Conservation (phyloP, 306 rosid species). For the Rosa rugosa region DNA sequence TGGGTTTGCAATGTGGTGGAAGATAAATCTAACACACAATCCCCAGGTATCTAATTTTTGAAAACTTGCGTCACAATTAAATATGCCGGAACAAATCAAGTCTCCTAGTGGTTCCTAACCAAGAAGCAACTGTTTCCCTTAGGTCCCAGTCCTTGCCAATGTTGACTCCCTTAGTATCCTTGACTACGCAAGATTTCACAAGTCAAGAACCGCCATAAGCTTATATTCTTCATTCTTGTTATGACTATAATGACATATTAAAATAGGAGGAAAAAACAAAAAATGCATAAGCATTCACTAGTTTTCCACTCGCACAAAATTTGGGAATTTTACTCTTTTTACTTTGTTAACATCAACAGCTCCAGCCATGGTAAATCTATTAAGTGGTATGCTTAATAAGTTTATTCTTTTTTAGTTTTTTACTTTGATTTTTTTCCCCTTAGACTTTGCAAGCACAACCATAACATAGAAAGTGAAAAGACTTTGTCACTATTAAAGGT, state of each 20-base stretch:
- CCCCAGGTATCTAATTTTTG: not conserved
- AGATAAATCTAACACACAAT: not conserved
- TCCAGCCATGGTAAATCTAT: not conserved
- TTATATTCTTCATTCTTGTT: not conserved
- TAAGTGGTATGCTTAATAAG: not conserved
- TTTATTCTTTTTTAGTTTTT: not conserved
- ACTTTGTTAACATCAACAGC: not conserved
- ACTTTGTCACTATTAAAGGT: not conserved
- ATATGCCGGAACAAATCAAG: not conserved
- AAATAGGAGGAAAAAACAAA: not conserved
- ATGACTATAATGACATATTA: not conserved
- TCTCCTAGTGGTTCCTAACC: not conserved
- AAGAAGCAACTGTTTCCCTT: not conserved
- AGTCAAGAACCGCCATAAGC: not conserved
- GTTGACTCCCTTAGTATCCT: not conserved
- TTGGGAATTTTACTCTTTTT: not conserved
- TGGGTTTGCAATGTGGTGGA: not conserved
- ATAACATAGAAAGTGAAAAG: not conserved
- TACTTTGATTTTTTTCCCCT: not conserved
- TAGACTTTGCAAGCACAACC: not conserved
- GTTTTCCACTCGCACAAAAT: not conserved
- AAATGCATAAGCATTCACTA: not conserved
- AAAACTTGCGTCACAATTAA: not conserved
- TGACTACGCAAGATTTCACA: not conserved
- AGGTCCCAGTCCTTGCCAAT: not conserved